phyloP scores from a whole-genome alignment of 164 flowering plant genomes.

The Vitis rotundifolia region DNA sequence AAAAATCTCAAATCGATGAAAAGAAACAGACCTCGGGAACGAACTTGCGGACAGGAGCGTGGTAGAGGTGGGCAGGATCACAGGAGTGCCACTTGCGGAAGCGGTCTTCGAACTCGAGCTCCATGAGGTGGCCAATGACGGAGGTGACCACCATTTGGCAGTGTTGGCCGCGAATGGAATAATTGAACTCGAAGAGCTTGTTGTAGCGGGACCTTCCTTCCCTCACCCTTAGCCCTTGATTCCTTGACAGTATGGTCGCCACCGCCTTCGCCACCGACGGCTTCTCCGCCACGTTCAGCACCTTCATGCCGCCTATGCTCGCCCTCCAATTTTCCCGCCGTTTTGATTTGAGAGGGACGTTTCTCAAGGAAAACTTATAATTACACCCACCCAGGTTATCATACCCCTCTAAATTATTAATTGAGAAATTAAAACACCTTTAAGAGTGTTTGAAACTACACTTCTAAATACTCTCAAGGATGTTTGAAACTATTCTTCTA shows the following conservation, averaged over 20 bases:
- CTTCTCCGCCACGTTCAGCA: slow-evolving; percentile 97
- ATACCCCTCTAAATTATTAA: too few species aligned
- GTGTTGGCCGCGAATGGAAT: slow-evolving; percentile 52
- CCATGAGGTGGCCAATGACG: slow-evolving; percentile 96
- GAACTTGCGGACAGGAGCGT: slow-evolving; percentile 65
- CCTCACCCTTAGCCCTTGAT: slow-evolving; percentile 44
- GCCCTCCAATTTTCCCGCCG: too few species aligned
- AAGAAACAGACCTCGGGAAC: slow-evolving; percentile 69
- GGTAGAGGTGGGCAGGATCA: slow-evolving; percentile 80
- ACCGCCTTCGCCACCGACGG: slow-evolving; percentile 98
- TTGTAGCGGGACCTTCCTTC: slow-evolving; percentile 87
- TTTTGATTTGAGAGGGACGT: too few species aligned
- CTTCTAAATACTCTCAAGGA: too few species aligned
- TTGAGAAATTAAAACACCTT: too few species aligned
- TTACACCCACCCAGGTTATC: too few species aligned
- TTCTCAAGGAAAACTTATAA: too few species aligned
- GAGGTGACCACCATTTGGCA: slow-evolving; percentile 86
- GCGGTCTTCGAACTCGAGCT: slow-evolving; percentile 82
- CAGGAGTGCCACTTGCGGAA: slow-evolving; percentile 88
- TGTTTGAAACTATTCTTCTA: too few species aligned
- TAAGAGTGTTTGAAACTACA: too few species aligned
- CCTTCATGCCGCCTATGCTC: slow-evolving; percentile 25
- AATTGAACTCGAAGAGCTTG: slow-evolving; percentile 84
- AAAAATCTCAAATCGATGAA: background rate
- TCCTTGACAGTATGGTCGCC: slow-evolving; percentile 64